Evolutionary conservation across 2,329 filamentous ascomycete genomes (phyloP), one percentile per base, ranked within the genome.

Genomic region (Zasmidium citrigriseum): DNA sequence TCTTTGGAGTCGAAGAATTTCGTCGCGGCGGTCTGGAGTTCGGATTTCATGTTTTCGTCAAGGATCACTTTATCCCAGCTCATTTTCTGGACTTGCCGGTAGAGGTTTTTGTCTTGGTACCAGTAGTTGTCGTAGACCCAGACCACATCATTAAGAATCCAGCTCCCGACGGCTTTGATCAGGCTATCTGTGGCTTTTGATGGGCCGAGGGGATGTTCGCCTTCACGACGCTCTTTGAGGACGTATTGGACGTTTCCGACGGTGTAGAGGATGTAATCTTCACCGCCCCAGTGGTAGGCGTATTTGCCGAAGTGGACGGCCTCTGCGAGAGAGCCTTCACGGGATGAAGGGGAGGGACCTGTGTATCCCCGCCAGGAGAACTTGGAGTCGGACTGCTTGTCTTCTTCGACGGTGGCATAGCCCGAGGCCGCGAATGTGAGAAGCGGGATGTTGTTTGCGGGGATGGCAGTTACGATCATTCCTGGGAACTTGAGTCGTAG

Each of bases 31-130:
- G 70, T 64, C 38, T 60, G 53, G 2, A 80, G 67, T 20, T 75
- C 76, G 46, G 73, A 72, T 66, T 80, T 80, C 71, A 77, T 73
- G 20, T 68, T 67, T 24, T 75, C 70, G 55, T 80, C 76, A 14
- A 81, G 67, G 48, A 80, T 80, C n/a, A 80, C 77, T 51, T 80
- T 76, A 22, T 77, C 72, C 77, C 78, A 80, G 23, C 62, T 69
- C 7, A 75, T 70, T 60, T 78, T 77, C 64, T 74, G 61, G 16
- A 79, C 75, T 58, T 74, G 65, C 22, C 73, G 58, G 63, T 71
- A 79, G 5, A 79, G 65, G 38, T 71, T 67, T 16, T 71, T 70
- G 58, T 71, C 73, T 48, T 73, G 73, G 11, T 65, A 66, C 78
- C 78, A 80, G 62, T 72, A 76, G 1, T 68, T 64, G 45, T 68